Evolutionary conservation across 441 rosid species (phyloP).

Genomic region (Gossypium aridum): DNA sequence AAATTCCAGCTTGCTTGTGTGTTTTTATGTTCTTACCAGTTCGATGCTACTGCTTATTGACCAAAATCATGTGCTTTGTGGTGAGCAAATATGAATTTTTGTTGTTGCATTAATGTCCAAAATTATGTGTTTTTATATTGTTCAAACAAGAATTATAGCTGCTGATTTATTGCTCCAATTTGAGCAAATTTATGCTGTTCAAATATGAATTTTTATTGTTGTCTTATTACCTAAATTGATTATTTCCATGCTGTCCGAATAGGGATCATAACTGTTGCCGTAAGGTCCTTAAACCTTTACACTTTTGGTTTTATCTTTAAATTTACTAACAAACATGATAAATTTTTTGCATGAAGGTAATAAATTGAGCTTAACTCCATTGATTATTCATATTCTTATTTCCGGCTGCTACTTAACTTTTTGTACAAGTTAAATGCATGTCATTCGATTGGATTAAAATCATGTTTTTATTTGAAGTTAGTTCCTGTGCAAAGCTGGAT

Average conservation of each 20-base stretch:
- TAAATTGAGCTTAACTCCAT: neutral
- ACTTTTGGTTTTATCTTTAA: too few species aligned
- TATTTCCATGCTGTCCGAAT: neutral
- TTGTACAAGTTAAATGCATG: neutral
- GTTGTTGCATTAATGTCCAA: neutral
- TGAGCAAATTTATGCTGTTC: neutral
- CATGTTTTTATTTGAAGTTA: neutral
- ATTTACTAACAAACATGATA: neutral
- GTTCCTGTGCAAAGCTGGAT: neutral
- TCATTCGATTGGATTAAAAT: too few species aligned
- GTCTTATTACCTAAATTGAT: neutral
- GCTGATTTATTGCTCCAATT: neutral
- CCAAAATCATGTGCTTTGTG: too few species aligned
- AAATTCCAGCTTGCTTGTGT: neutral
- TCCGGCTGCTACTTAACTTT: neutral
- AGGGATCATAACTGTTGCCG: neutral
- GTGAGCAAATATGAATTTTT: too few species aligned
- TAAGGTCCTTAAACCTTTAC: too few species aligned
- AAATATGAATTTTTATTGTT: neutral
- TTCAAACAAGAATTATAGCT: neutral
- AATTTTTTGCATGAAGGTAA: neutral
- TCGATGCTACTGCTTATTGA: too few species aligned
- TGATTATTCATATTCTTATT: neutral
- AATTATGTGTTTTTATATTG: neutral
- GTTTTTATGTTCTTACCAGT: neutral